Conservation (phyloP, 495 filamentous ascomycete species). For the Tuber magnatum region DNA sequence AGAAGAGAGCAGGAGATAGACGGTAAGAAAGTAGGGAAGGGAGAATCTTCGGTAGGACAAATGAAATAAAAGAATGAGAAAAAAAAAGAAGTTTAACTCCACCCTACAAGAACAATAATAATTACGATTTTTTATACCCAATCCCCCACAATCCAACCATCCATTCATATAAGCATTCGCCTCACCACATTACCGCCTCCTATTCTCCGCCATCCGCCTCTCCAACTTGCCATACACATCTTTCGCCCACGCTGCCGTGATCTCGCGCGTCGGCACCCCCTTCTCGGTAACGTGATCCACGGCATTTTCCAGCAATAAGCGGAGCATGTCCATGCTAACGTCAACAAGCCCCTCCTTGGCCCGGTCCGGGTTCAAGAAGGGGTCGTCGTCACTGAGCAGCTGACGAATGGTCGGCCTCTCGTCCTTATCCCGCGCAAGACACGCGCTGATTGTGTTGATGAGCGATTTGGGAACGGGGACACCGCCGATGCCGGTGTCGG, state of each 20-base stretch:
- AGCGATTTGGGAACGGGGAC: constrained; percentile 62
- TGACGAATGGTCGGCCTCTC: constrained; percentile 70
- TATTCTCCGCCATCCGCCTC: constrained; percentile 26
- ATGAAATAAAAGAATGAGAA: background rate
- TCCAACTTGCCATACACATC: constrained; percentile 39
- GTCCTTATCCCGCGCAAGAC: constrained; percentile 70
- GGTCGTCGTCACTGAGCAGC: constrained; percentile 62
- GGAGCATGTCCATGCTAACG: constrained; percentile 58
- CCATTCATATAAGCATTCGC: constrained; percentile 7
- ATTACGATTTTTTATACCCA: constrained; percentile 2
- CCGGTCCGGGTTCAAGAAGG: constrained; percentile 72
- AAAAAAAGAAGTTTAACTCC: background rate
- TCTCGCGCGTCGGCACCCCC: constrained; percentile 54
- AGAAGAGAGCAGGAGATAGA: background rate
- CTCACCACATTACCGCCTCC: constrained; percentile 8
- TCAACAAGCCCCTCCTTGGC: constrained; percentile 51
- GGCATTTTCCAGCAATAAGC: constrained; percentile 59
- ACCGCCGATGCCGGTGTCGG: constrained; percentile 64
- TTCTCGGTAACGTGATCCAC: constrained; percentile 56
- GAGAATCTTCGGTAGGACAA: background rate
- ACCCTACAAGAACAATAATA: background rate
- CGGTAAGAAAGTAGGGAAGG: background rate
- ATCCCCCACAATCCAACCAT: background rate
- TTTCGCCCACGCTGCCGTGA: constrained; percentile 55
- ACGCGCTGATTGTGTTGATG: constrained; percentile 65